Evolutionary conservation across 192 early-diverging fungal genomes (phyloP), one percentile per base, ranked within the genome.

Genomic region (Kickxella alabastrina): DNA sequence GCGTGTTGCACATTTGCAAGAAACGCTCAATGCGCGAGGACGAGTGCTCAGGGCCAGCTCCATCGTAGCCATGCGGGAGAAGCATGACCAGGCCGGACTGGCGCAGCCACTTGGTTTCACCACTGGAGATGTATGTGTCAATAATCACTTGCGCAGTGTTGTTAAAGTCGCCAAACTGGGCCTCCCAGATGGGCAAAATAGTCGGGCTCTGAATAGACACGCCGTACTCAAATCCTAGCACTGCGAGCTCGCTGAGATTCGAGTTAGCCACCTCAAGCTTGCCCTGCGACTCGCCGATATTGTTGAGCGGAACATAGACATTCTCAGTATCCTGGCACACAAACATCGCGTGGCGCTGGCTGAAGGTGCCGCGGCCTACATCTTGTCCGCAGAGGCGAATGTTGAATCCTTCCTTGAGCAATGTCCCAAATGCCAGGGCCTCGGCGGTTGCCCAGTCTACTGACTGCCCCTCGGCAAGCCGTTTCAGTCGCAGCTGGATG

Each of bases 81-180:
- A 96, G 62, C 91, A 98, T 89, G 3, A 93, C 91, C 32, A 98
- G 53, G 1, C 92, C 92, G 19, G 84, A 87, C 61, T 95, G 92
- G 49, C 91, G 78, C 51, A 98, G 76, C 95, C 95, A 98, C 72
- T 98, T 98, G 44, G 85, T 81, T 66, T 98, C 93, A 27, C 92
- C 90, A 44, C 82, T 87, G 4, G 85, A 62, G 21, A 98, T 59
- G 67, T 87, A 96, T 10, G 92, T 93, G 73, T 98, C 95, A 54
- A 96, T 88, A 17, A 93, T 90, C 32, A 96, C 91, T 61, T 98
- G 92, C 0, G 92, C 92, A 27, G 88, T 89, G 63, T 96, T 96
- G 82, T 91, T 91, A 62, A 98, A 98, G 68, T 98, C 95, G 47
- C 95, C 95, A 70, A 97, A 98, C 75, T 98, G 95, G 1, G 93